phyloP scores from a whole-genome alignment of 2,329 filamentous ascomycete species.

The Xenosphaeropsis pyriputrescens region DNA sequence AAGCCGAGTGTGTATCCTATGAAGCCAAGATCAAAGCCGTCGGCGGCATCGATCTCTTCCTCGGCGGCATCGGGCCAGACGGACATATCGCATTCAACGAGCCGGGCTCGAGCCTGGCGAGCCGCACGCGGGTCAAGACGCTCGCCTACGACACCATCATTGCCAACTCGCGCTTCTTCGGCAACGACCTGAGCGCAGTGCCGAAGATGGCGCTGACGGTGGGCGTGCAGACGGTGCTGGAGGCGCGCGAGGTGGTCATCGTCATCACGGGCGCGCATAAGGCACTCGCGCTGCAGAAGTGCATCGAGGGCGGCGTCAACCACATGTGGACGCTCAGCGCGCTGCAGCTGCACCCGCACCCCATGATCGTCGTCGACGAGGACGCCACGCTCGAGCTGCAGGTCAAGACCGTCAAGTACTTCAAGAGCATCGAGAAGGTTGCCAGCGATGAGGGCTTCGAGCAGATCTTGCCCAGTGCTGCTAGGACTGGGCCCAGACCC shows the following conservation, averaged over 20 bases:
- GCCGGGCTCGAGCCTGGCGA: slow-evolving; percentile 64
- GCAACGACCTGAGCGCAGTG: slow-evolving; percentile 56
- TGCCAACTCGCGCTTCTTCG: slow-evolving; percentile 76
- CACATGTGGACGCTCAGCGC: slow-evolving; percentile 85
- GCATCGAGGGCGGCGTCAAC: slow-evolving; percentile 69
- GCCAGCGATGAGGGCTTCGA: slow-evolving; percentile 41
- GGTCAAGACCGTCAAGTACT: slow-evolving; percentile 62
- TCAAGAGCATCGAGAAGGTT: slow-evolving; percentile 56
- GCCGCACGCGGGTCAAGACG: slow-evolving; percentile 73
- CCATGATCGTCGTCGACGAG: slow-evolving; percentile 73
- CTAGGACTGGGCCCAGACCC: slow-evolving; percentile 32
- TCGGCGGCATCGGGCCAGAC: slow-evolving; percentile 74
- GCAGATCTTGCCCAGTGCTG: slow-evolving; percentile 39
- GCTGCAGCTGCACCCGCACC: slow-evolving; percentile 66
- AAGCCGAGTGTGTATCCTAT: slow-evolving; percentile 65
- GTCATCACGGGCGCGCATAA: slow-evolving; percentile 76
- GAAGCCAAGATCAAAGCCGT: slow-evolving; percentile 61
- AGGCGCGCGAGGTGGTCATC: slow-evolving; percentile 67
- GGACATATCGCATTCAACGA: slow-evolving; percentile 89
- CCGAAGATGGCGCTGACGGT: slow-evolving; percentile 75
- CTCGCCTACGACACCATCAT: slow-evolving; percentile 77
- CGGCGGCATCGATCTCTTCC: slow-evolving; percentile 74
- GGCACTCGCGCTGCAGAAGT: slow-evolving; percentile 63
- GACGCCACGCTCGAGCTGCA: slow-evolving; percentile 61
- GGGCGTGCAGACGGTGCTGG: slow-evolving; percentile 70